A percentile compares a stretch with the other conserved stretches of the same genome.
Conservation (phyloP, 495 filamentous ascomycete species). For the Xylaria flabelliformis region DNA sequence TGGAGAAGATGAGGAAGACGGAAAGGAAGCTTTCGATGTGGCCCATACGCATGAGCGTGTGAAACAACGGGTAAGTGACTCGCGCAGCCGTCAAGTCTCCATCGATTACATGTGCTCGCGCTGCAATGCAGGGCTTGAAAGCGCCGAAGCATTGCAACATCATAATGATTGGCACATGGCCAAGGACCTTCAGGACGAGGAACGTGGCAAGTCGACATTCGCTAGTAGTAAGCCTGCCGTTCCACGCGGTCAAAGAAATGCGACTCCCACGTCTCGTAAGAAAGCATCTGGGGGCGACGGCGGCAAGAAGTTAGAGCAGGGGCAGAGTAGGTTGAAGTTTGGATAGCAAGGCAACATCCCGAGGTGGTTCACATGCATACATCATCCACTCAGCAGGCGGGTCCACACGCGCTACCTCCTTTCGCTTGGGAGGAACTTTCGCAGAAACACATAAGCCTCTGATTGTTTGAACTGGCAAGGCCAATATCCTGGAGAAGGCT, state of each 20-base stretch:
- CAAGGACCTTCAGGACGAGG: conserved; percentile 76
- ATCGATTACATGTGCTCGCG: conserved; percentile 66
- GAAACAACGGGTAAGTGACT: conserved; percentile 30
- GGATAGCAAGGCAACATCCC: conserved; percentile 51
- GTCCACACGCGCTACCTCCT: conserved; percentile 30
- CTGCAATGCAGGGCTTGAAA: conserved; percentile 66
- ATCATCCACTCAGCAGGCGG: conserved; percentile 36
- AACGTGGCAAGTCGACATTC: conserved; percentile 54
- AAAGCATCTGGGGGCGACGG: conserved; percentile 38
- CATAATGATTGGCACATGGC: conserved; percentile 98
- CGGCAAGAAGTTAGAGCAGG: conserved; percentile 68
- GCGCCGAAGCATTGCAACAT: conserved; percentile 66
- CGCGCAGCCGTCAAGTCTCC: conserved; percentile 44
- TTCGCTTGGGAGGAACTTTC: conserved; percentile 9
- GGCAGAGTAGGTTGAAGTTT: conserved; percentile 78
- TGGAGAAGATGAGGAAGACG: conserved; percentile 34
- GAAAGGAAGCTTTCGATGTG: conserved; percentile 39
- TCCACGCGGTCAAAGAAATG: conserved; percentile 42
- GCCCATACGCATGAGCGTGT: conserved; percentile 29
- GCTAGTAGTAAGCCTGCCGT: conserved; percentile 43
- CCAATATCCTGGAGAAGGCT: conserved; percentile 20
- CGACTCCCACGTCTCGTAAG: conserved; percentile 39
- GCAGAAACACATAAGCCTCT: not conserved
- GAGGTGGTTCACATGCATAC: conserved; percentile 29
- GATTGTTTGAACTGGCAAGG: conserved; percentile 13